Base-by-base conservation (phyloP, 2,329 filamentous ascomycete genomes). In the Chaetomium olivaceum region DNA sequence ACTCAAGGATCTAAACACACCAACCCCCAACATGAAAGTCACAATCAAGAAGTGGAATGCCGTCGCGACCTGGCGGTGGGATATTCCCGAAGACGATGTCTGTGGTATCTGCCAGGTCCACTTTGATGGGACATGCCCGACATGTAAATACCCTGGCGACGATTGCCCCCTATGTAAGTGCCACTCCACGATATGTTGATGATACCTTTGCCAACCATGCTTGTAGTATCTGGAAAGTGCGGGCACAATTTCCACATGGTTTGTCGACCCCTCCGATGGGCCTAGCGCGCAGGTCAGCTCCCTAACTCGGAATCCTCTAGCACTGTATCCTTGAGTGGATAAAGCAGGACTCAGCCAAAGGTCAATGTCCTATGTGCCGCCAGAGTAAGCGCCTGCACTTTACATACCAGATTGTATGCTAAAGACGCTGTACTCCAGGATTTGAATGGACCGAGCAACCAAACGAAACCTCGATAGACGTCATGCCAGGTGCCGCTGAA, bases 201-300 rank as follows among this genome's bases (percentile, higher is more conserved):
- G 19, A 29, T 55, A 29, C 11, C 25, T 48, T 57, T 36, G 16
- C 14, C 8, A 3, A 39, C 36, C 25, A 61, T 67, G 57, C 57
- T 68, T 23, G 62, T 21, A 97, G 94, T 97, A 71, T 93, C 95
- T 67, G 95, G 95, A 52, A 96, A 94, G 82, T 99, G 95, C 79
- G 94, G 93, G 5, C 95, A 99, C 78, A 97, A 92, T 69, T 99
- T 99, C 76, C 95, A 99, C 79, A 96, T 97, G 91, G 93, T 96
- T 78, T 55, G 67, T 56, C 4, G 6, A 27, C 23, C 31, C 12
- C 29, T 23, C 9, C 9, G 12, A 8, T 6, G 1, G 1, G 74
- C 66, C 43, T 27, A 36, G 33, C 33, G 12, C 33, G 21, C 46
- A 16, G n/a, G 14, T 25, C 59, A 8, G 56, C 12, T 11, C 19